Conservation (phyloP, 129 eudicot genomes). For the Glebionis coronaria region DNA sequence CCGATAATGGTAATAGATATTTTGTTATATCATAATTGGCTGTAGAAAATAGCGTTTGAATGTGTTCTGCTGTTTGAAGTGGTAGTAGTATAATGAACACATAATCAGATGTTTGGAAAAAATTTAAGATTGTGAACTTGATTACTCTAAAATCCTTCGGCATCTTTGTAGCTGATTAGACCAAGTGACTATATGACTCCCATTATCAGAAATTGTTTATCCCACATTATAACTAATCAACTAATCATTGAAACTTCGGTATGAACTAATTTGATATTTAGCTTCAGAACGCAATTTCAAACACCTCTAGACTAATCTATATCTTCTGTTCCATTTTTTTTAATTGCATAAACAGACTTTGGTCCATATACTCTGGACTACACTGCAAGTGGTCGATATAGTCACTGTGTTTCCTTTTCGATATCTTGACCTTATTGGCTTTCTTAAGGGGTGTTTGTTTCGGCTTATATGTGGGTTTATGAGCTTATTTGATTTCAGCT, state of each 20-base stretch:
- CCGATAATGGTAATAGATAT: background rate
- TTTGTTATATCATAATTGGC: background rate
- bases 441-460: too few species aligned
- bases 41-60: background rate
- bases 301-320: slow-evolving; percentile 15
- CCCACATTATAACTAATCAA: background rate
- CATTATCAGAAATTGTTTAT: background rate
- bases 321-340: background rate
- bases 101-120: background rate
- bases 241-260: background rate
- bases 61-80: background rate
- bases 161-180: background rate
- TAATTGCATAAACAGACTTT: slow-evolving; percentile 48
- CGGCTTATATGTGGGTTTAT: too few species aligned
- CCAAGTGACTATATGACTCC: background rate
- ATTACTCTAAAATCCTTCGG: too few species aligned
- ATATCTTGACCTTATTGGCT: too few species aligned
- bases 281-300: background rate
- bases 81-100: background rate
- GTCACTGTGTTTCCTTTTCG: too few species aligned
- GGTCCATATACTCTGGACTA: slow-evolving; percentile 88
- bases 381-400: slow-evolving; percentile 84
- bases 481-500: too few species aligned
- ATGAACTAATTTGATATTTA: background rate
- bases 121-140: too few species aligned